phyloP scores from a whole-genome alignment of 192 early-diverging fungal species.

The Paraglomus brasilianum region DNA sequence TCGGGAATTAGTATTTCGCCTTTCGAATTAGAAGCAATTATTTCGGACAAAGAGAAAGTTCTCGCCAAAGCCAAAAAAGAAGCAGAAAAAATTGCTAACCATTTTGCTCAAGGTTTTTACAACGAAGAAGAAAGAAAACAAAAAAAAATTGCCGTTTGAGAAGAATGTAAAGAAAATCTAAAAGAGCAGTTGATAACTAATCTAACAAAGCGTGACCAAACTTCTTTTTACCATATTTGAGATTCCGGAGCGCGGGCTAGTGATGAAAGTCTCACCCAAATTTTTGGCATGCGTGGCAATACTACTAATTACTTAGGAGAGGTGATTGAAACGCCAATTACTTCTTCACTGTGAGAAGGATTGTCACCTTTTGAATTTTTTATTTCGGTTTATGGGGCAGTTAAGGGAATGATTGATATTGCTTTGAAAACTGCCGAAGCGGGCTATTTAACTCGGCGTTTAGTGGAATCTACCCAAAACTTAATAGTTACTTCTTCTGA shows the following conservation, averaged over 20 bases:
- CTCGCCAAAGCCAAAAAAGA: neutral
- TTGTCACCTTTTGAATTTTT: constrained; percentile 18
- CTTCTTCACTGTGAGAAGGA: constrained; percentile 12
- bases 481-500: neutral
- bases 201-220: neutral
- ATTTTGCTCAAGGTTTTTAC: constrained; percentile 19
- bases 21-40: constrained; percentile 19
- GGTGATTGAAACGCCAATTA: constrained; percentile 17
- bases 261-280: constrained; percentile 10
- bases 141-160: constrained; percentile 26
- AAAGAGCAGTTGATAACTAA: neutral
- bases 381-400: constrained; percentile 21
- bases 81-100: neutral
- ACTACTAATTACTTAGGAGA: constrained; percentile 25
- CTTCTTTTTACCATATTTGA: constrained; percentile 20
- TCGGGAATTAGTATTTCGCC: constrained; percentile 24
- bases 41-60: neutral
- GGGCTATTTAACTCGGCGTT: constrained; percentile 15
- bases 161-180: constrained; percentile 8
- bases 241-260: constrained; percentile 18
- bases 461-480: constrained; percentile 2
- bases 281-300: constrained; percentile 4
- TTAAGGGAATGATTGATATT: constrained; percentile 22
- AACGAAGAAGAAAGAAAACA: constrained; percentile 9
- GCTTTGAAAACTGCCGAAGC: constrained; percentile 18